Conservation (phyloP, 306 rosid species). For the Canavalia ensiformis region DNA sequence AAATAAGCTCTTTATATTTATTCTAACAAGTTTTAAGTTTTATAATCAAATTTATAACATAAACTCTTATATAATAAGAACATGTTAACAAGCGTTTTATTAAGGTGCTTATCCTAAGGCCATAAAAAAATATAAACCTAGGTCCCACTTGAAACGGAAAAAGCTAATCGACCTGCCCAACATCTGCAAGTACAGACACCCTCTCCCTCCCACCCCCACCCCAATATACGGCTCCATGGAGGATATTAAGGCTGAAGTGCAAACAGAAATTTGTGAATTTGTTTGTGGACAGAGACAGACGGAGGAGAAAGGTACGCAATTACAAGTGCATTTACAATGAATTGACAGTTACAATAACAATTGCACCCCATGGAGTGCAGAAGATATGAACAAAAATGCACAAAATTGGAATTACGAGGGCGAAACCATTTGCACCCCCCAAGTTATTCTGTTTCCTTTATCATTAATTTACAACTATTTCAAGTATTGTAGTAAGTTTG, state of each 20-base stretch:
- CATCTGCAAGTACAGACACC: too few relatives aligned
- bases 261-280: neutral
- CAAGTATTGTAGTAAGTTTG: slow-evolving; percentile 79
- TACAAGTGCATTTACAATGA: slow-evolving; percentile 60
- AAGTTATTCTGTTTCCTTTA: slow-evolving; percentile 27
- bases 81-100: too few relatives aligned
- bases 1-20: too few relatives aligned
- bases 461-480: slow-evolving; percentile 64
- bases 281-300: neutral
- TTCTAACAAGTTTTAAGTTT: too few relatives aligned
- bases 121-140: neutral
- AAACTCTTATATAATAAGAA: too few relatives aligned
- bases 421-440: slow-evolving; percentile 51
- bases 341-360: slow-evolving; percentile 56
- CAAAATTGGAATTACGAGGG: slow-evolving; percentile 57
- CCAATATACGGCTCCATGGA: neutral
- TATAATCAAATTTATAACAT: too few relatives aligned
- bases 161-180: too few relatives aligned
- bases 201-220: too few relatives aligned
- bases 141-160: neutral
- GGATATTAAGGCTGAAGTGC: neutral
- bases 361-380: slow-evolving; percentile 41
- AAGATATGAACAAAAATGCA: slow-evolving; percentile 37
- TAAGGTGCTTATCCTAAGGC: too few relatives aligned
- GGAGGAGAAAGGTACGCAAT: neutral